These are phyloP conservation scores for Hymenoscyphus linearis DNA, from an alignment of 2,329 filamentous ascomycete species.

Conservation along the genomic window DNA sequence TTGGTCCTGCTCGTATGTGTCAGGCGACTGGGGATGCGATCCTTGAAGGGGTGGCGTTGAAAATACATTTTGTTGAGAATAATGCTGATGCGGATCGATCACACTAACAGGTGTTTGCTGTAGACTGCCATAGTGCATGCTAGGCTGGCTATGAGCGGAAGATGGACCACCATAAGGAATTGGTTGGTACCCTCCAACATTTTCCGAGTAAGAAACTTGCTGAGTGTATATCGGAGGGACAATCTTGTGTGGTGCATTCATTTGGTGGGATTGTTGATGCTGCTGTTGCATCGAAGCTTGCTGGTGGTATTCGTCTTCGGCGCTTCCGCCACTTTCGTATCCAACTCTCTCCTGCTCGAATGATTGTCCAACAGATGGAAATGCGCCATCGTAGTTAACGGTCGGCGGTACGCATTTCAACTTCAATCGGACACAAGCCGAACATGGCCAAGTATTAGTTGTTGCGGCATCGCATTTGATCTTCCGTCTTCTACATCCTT, in stretches of 20 bases:
- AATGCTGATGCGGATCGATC: slow-evolving; percentile 47
- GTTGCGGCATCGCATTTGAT: slow-evolving; percentile 98
- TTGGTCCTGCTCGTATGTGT: slow-evolving; percentile 54
- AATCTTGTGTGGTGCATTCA: slow-evolving; percentile 35
- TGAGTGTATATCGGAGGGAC: slow-evolving; percentile 42
- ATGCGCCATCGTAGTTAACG: slow-evolving; percentile 32
- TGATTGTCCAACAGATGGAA: slow-evolving; percentile 27
- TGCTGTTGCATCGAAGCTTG: slow-evolving; percentile 47
- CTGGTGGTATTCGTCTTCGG: slow-evolving; percentile 46
- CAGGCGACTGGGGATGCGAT: slow-evolving; percentile 36
- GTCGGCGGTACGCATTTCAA: slow-evolving; percentile 82
- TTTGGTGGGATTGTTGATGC: slow-evolving; percentile 17
- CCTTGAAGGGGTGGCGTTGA: slow-evolving; percentile 44
- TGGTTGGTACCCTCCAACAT: slow-evolving; percentile 35
- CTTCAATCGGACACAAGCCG: slow-evolving; percentile 86
- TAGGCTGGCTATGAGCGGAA: slow-evolving; percentile 40
- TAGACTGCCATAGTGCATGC: slow-evolving; percentile 50
- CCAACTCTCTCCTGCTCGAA: slow-evolving; percentile 47
- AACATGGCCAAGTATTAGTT: slow-evolving; percentile 96
- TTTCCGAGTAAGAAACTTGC: slow-evolving; percentile 43
- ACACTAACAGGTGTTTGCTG: slow-evolving; percentile 41
- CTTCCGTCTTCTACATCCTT: slow-evolving; percentile 89
- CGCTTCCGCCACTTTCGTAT: slow-evolving; percentile 39
- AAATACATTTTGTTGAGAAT: slow-evolving; percentile 45
- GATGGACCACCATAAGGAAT: slow-evolving; percentile 38